These are phyloP conservation scores for Brachypodium distachyon DNA, from an alignment of 202 grass and related monocot species.

Conservation along the genomic window DNA sequence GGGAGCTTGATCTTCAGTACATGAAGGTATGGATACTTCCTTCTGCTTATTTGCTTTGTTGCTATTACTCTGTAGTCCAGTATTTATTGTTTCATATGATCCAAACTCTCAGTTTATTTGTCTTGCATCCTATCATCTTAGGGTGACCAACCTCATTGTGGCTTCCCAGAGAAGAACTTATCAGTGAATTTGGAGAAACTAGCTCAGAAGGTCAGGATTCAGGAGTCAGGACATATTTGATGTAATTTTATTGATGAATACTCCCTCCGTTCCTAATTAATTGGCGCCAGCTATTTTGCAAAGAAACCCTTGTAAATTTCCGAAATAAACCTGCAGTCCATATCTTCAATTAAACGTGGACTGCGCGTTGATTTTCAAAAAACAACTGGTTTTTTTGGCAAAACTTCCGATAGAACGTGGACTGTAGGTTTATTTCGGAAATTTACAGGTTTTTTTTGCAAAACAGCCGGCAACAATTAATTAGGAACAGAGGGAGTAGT, in stretches of 20 bases:
- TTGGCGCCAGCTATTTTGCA: no score
- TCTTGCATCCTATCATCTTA: constrained; percentile 28
- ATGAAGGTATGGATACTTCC: constrained; percentile 54
- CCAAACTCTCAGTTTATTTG: neutral
- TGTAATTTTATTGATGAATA: constrained; percentile 6
- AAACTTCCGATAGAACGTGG: no score
- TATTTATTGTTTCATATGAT: neutral
- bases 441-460: no score
- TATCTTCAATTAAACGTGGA: no score
- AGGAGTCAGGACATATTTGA: neutral
- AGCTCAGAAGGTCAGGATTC: constrained; percentile 93
- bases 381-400: no score
- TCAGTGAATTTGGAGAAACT: constrained; percentile 87
- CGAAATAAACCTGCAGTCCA: no score
- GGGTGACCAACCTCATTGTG: constrained; percentile 97
- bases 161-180: constrained; percentile 96
- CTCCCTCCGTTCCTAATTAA: no score
- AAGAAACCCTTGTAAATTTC: no score
- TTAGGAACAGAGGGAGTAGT: no score
- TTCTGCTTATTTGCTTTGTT: constrained; percentile 17
- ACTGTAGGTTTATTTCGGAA: no score
- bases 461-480: no score
- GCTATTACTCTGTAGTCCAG: neutral
- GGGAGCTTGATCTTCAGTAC: constrained; percentile 98
- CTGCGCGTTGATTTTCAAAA: no score